Evolutionary conservation across 2,329 filamentous ascomycete genomes (phyloP), one percentile per base, ranked within the genome.

Genomic region (Neonectria neomacrospora): DNA sequence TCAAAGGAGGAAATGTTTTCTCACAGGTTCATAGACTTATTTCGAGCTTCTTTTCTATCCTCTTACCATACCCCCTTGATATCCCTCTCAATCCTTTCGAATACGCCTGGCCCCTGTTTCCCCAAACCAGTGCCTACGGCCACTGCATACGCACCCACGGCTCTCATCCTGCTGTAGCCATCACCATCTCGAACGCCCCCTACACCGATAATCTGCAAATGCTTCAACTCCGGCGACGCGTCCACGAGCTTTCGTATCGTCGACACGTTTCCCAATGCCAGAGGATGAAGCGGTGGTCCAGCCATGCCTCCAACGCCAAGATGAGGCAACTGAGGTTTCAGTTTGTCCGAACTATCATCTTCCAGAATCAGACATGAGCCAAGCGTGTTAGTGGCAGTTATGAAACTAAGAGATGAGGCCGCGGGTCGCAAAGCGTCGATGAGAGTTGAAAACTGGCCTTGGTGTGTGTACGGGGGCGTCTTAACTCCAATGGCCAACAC

Each of bases 231-330:
- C 0, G 79, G 71, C 14, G 82, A 71, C 34, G 78, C 76, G 67
- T 90, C 86, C 16, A 94, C 75, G 77, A 91, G 74, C 20, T 74
- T 76, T 20, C 88, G 78, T n/a, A 95, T 82, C 1, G 86, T 89
- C n/a, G 81, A 81, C 32, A 94, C 91, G 70, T 94, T 95, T 0
- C 92, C 92, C 30, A 95, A 76, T 0, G 91, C 89, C 0, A 95
- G 79, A 0, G 91, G 88, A 76, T 94, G 92, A 45, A 95, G 78
- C 18, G 90, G 85, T 11, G 90, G 84, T 0, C 92, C 92, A 0
- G 90, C 91, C 78, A 94, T 82, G 0, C 91, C 92, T 0, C 91
- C 92, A 3, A 92, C 81, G 0, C 90, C 90, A 0, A 75, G 78
- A 3, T 80, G 82, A 0, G 85, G 85, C 2, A 88, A 85, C 8